These are phyloP conservation scores for Cymbopogon flexuosus DNA, from an alignment of 202 grass and related monocot species.

Conservation along the genomic window DNA sequence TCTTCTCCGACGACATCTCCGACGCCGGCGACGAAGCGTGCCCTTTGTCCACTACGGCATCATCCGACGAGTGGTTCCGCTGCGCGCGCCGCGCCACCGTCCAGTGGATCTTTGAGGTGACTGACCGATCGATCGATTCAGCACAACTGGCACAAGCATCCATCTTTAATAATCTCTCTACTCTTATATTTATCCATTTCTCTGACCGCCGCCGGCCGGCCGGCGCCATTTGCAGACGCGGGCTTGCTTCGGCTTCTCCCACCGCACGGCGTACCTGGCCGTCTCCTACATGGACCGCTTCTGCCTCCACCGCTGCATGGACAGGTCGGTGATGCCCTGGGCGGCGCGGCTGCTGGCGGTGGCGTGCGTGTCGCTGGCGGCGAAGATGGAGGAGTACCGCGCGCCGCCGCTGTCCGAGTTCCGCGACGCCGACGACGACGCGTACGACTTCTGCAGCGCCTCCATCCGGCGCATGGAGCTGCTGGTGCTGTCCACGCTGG, in stretches of 20 bases:
- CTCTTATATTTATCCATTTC: too few species aligned
- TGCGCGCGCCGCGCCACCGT: too few species aligned
- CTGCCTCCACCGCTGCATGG: constrained; percentile 53
- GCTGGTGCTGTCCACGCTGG: constrained; percentile 70
- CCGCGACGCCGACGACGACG: constrained; percentile 15
- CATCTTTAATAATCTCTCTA: not conserved
- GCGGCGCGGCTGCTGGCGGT: constrained; percentile 54
- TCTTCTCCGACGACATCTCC: not conserved
- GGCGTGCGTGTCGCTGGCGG: constrained; percentile 72
- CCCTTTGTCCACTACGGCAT: not conserved
- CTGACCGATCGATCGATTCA: too few species aligned
- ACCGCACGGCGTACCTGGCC: constrained; percentile 70
- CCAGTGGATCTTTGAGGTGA: too few species aligned
- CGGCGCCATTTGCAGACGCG: constrained; percentile 45
- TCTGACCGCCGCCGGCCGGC: not conserved
- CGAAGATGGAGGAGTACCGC: constrained; percentile 77
- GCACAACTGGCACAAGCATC: too few species aligned
- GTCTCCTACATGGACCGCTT: constrained; percentile 73
- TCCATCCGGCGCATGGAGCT: constrained; percentile 67
- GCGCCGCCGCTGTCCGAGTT: constrained; percentile 58
- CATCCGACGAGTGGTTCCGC: too few species aligned
- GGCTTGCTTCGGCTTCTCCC: constrained; percentile 50
- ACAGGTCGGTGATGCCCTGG: constrained; percentile 61
- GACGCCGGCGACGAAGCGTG: not conserved
- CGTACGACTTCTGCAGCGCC: constrained; percentile 43